Evolutionary conservation across 176 grass and related monocot species (phyloP), one percentile per base, ranked within the genome.

Genomic region (Panicum miliaceum): DNA sequence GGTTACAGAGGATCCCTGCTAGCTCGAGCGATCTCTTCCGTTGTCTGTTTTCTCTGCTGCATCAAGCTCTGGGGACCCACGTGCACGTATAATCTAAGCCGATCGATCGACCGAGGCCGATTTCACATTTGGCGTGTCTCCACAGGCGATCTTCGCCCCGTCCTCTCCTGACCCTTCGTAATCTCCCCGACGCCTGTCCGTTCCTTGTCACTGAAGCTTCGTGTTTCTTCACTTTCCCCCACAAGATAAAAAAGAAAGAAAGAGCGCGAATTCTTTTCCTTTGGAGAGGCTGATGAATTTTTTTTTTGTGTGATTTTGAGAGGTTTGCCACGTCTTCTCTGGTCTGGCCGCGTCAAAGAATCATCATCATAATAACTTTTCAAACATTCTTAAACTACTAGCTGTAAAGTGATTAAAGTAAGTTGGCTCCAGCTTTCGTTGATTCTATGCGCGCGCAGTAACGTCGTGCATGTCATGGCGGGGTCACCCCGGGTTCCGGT

Each of bases 271-370:
- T n/a, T n/a, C 63, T 10, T 66, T 66, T 66, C 6, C 0, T 37
- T 29, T 16, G 12, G 32, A n/a, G n/a, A n/a, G n/a, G n/a, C n/a
- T n/a, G n/a, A n/a, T n/a, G n/a, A n/a, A n/a, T n/a, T n/a, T n/a
- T n/a, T n/a, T n/a, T n/a, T n/a, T n/a, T n/a, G n/a, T n/a, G 19
- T 10, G 61, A 9, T 57, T 56, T 57, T n/a, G 20, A 23, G 56
- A 10, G 56, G 25, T 59, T 25, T 12, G 56, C 56, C 56, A 59
- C 56, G 56, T 23, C 56, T n/a, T n/a, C 22, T 59, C 9, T 25
- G 82, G 16, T 64, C 47, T 69, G 88, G 29, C 78, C 64, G 6
- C 78, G 83, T 86, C 78, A 53, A 86, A 67, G 35, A 26, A 84
- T 40, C 8, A 13, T 9, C n/a, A 40, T 3, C 7, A n/a, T n/a